These are phyloP conservation scores for Globisporangium okanoganense DNA, from an alignment of 352 stramenopile genomes.

Conservation along the genomic window DNA sequence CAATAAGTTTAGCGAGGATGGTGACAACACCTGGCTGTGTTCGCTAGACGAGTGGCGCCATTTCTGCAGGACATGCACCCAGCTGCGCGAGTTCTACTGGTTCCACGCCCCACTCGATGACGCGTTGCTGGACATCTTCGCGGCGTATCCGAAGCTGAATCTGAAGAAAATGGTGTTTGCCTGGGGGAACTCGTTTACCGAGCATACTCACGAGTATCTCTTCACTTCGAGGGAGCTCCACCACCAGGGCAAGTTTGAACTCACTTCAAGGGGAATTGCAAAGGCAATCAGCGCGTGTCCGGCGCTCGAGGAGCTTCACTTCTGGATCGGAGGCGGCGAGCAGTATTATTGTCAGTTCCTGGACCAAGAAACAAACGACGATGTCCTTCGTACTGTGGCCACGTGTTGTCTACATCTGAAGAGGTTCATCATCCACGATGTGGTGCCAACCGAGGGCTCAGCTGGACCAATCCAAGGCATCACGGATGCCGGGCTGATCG, in stretches of 20 bases:
- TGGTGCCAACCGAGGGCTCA: not conserved
- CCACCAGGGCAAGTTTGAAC: not conserved
- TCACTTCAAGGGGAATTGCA: not conserved
- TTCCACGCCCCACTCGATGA: not conserved
- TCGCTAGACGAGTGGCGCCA: not conserved
- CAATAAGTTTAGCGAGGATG: too few relatives aligned
- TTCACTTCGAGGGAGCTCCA: not conserved
- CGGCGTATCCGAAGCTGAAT: not conserved
- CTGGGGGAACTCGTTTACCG: not conserved
- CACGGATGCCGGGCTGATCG: not conserved
- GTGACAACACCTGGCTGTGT: too few relatives aligned
- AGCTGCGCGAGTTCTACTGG: not conserved
- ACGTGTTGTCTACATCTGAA: not conserved
- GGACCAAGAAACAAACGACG: not conserved
- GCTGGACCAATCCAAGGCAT: not conserved
- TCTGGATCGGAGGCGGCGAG: not conserved
- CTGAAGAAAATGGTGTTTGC: not conserved
- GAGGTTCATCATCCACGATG: not conserved
- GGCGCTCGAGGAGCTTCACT: conserved; percentile 2
- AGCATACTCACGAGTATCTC: too few relatives aligned
- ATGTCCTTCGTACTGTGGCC: not conserved
- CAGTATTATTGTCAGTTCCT: not conserved
- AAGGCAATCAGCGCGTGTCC: not conserved
- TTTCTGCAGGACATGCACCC: not conserved
- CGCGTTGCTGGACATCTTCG: not conserved